Evolutionary conservation across 768 basidiomycete genomes (phyloP), one percentile per base, ranked within the genome.

Genomic region (Rhodotorula babjevae): DNA sequence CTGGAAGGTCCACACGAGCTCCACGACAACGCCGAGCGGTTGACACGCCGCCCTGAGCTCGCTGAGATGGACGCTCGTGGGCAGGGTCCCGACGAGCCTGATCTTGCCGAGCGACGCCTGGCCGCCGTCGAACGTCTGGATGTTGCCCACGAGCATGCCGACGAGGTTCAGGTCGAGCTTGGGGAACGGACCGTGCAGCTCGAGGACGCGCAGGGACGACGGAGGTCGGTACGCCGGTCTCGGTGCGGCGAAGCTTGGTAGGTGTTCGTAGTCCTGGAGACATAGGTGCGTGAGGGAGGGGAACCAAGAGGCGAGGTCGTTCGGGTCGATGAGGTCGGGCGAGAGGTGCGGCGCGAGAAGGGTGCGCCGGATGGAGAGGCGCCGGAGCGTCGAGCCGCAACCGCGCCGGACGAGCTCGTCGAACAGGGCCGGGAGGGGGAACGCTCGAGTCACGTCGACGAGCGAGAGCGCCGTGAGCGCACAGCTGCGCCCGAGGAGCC

Each of bases 41-140:
- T 27, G 8, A 23, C 50, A 52, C 23, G 25, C 64, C 6, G 10
- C 9, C 23, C 19, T 29, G 2, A 66, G 40, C 25, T 21, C 25
- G n/a, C 55, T 57, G 60, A 71, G 59, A 29, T 71, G 60, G 15
- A 46, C 29, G 19, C 57, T 64, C 5, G 64, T 57, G 0, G 69
- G 57, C 61, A 52, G 66, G 15, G 65, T 60, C 19, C 69, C 69
- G 27, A 65, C 55, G 16, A 66, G 27, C 44, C 40, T 60, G 27
- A 66, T 2, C 10, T 29, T 55, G 14, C 55, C 11, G 12, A 71
- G 40, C 6, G 59, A 2, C 2, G 36, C 36, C 31, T 8, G 27
- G 46, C 53, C 27, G 31, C 15, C 3, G 23, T 36, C 36, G 36
- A 9, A 36, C 36, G 36, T 36, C 36, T 36, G 5, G 36, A 36